Evolutionary conservation across 306 rosid genomes (phyloP), one percentile per base, ranked within the genome.

Genomic region (Fragaria ananassa): DNA sequence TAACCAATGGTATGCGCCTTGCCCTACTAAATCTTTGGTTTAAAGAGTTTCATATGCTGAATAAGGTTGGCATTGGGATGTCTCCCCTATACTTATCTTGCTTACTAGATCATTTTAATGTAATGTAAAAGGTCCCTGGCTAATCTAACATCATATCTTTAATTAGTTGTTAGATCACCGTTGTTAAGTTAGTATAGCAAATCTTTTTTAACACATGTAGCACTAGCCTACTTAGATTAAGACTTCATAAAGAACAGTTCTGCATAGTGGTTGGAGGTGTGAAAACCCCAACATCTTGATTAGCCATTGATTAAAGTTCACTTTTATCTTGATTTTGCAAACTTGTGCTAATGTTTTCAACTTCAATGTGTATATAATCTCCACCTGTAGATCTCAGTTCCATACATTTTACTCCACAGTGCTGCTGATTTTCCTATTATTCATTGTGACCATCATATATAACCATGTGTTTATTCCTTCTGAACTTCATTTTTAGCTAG

Each of bases 1-100:
- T 88, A 90, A 95, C 74, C 86, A 85, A 56, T 95, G 99, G 97
- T 92, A 92, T n/a, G 86, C 65, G 60, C 45, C 72, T 62, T 25
- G 60, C 10, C 54, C 14, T 71, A 45, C 29, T 15, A 9, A 47
- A 37, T 64, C 23, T 19, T 5, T 18, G 9, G 7, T 21, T 44
- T 15, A 34, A 23, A 13, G 11, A 4, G 2, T 61, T 34, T 37
- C 19, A 2, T 8, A 29, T 11, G 60, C 1, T 8, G 8, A 27
- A 45, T 3, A 49, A 13, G 5, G 23, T 65, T 27, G 15, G 17
- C 29, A 45, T 62, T 71, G 15, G 23, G 50, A 71, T 63, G 23
- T 31, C 35, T 15, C 37, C 27, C 21, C 25, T n/a, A 11, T 37
- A 39, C 17, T 56, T 21, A 8, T 53, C 65, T 34, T 12, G 63